A percentile compares a stretch with the other conserved stretches of the same genome.
phyloP scores from a whole-genome alignment of 805 yeast species.

The Lipomyces sp. region DNA sequence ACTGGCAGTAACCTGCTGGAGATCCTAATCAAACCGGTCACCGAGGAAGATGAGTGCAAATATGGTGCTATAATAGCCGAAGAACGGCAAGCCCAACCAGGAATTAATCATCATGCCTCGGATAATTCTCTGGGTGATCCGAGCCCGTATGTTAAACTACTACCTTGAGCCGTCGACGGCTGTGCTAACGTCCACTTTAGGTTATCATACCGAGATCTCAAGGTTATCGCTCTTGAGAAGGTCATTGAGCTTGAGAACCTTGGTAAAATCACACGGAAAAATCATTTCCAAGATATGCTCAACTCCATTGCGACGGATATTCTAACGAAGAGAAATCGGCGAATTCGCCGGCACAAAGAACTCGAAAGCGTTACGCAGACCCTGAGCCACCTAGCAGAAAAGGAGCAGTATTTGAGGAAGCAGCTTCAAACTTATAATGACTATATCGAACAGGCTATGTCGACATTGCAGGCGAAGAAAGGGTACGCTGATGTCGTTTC shows the following conservation, averaged over 20 bases:
- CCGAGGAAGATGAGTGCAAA: constrained; percentile 67
- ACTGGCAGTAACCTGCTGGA: constrained; percentile 68
- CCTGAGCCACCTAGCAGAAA: constrained; percentile 52
- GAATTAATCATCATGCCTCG: constrained; percentile 36
- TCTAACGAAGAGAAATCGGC: constrained; percentile 57
- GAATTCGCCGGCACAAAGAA: constrained; percentile 55
- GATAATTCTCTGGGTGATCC: constrained; percentile 29
- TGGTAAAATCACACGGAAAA: constrained; percentile 66
- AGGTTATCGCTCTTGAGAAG: constrained; percentile 72
- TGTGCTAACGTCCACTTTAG: constrained; percentile 7
- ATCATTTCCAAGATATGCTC: constrained; percentile 76
- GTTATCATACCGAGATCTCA: constrained; percentile 70
- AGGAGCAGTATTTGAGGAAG: constrained; percentile 51
- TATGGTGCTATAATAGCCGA: constrained; percentile 60
- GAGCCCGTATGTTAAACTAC: constrained; percentile 1
- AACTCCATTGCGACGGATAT: constrained; percentile 87
- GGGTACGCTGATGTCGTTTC: constrained; percentile 42
- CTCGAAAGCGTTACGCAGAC: constrained; percentile 54
- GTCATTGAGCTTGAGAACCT: constrained; percentile 73
- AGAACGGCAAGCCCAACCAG: constrained; percentile 48
- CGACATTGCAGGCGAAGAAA: constrained; percentile 53
- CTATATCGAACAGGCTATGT: constrained; percentile 58
- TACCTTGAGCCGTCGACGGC: not conserved
- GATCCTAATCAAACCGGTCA: constrained; percentile 67
- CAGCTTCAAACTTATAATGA: constrained; percentile 52